Evolutionary conservation across 169 alveolate genomes (phyloP), one percentile per base, ranked within the genome.

Genomic region (Neospora caninum): DNA sequence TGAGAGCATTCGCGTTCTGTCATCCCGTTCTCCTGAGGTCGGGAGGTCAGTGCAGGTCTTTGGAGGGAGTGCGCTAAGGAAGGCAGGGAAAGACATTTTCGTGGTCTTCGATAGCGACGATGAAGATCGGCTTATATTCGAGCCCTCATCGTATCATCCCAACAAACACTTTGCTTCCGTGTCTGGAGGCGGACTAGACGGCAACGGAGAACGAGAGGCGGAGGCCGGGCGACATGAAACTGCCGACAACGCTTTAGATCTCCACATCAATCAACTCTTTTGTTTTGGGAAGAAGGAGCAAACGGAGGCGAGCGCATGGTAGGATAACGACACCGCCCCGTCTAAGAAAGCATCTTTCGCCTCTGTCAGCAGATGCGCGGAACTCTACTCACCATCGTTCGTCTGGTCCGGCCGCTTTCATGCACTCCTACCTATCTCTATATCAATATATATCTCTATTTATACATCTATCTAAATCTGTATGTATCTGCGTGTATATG

Each of bases 81-180:
- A 64, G n/a, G 34, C 34, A 16, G 73, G n/a, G 7, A 27, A 29
- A 64, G 73, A 64, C 73, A 29, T 82, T 27, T 82, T 41, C 67
- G 7, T 82, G 36, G 89, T 82, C n/a, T 64, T 6, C 0, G 89
- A 82, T 34, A 42, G 69, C 34, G 89, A 82, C 89, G 89, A 82
- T 9, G 89, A 82, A 20, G 89, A 41, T 36, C 67, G 36, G 53
- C 89, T 36, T 82, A 38, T 82, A 29, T 82, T 29, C 64, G 89
- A 36, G 41, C 13, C n/a, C 41, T 10, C 64, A 0, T 4, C 58
- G 20, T 82, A 29, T 34, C 69, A 41, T 4, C 39, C 89, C 41
- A 9, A 82, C 25, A 38, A 39, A 1, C 89, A 41, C 89, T 82
- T 82, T 31, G 64, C 89, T 67, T 31, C 58, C 34, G 84, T 36